Conservation (phyloP, 2,329 filamentous ascomycete genomes). For the Talaromyces pinophilus region DNA sequence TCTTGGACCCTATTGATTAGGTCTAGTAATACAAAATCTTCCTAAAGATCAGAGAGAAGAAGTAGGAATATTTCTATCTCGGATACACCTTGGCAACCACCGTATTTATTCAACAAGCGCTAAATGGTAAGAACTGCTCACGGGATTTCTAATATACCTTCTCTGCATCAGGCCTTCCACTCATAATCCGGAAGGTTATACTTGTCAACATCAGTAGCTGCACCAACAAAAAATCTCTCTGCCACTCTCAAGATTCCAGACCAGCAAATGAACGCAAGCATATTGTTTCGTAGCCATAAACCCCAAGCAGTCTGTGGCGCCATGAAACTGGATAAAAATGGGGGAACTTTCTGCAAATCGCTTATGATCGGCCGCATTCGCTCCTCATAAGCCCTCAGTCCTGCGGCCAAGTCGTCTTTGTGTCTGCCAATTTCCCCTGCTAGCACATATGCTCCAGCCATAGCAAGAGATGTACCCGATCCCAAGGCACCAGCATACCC, state of each 20-base stretch:
- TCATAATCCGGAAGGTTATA: not conserved
- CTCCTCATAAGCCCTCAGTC: not conserved
- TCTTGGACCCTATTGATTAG: not conserved
- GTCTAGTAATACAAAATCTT: not conserved
- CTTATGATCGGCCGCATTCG: not conserved
- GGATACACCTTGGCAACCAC: not conserved
- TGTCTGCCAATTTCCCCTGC: constrained; percentile 36
- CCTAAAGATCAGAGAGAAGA: not conserved
- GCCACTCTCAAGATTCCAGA: not conserved
- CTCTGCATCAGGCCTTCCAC: not conserved
- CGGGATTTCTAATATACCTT: not conserved
- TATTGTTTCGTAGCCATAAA: not conserved
- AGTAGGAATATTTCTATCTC: not conserved
- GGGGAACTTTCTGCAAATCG: not conserved
- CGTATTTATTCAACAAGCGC: not conserved
- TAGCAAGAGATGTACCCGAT: constrained; percentile 53
- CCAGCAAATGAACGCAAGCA: not conserved
- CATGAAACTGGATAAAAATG: not conserved
- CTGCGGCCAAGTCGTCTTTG: not conserved
- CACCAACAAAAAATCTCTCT: not conserved
- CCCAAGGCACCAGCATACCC: constrained; percentile 54
- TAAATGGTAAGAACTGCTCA: not conserved
- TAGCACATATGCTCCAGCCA: constrained; percentile 45
- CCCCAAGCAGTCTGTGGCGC: not conserved
- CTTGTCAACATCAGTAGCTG: not conserved